These are phyloP conservation scores for Cornus suecica DNA, from an alignment of 148 eudicot species.

Conservation along the genomic window DNA sequence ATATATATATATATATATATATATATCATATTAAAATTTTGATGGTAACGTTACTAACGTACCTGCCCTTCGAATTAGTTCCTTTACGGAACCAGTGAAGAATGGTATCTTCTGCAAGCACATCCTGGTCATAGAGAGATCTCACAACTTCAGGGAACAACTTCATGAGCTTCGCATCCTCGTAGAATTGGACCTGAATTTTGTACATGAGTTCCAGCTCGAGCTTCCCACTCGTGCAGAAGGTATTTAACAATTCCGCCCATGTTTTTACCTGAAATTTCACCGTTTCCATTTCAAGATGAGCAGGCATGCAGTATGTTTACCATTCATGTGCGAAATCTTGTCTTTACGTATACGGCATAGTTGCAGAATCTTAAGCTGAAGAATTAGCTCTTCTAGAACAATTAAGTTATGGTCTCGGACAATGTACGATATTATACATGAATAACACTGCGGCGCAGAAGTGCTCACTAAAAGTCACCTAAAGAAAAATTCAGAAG, in stretches of 20 bases:
- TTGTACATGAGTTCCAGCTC: conserved; percentile 90
- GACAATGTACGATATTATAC: too few species aligned
- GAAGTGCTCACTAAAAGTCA: too few species aligned
- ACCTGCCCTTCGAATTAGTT: conserved; percentile 93
- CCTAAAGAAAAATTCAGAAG: too few species aligned
- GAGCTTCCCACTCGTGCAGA: conserved; percentile 89
- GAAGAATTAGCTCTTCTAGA: too few species aligned
- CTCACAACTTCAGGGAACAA: conserved; percentile 90
- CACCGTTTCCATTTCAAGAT: neutral
- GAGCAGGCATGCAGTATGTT: too few species aligned
- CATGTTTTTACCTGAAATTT: conserved; percentile 75
- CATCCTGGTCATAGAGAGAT: conserved; percentile 90
- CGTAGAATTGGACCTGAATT: conserved; percentile 92
- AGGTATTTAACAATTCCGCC: conserved; percentile 79
- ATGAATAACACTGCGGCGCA: too few species aligned
- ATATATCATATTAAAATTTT: too few species aligned
- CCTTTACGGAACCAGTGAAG: conserved; percentile 96
- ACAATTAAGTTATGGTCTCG: too few species aligned
- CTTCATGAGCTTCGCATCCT: conserved; percentile 94
- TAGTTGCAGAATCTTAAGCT: too few species aligned
- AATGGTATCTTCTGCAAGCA: conserved; percentile 95
- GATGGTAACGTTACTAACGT: conserved; percentile 9
- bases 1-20: too few species aligned
- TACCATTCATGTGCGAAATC: too few species aligned
- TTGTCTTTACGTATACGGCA: too few species aligned